Conservation (phyloP, 78 protist species). For the Dictyostelium capitatum region DNA sequence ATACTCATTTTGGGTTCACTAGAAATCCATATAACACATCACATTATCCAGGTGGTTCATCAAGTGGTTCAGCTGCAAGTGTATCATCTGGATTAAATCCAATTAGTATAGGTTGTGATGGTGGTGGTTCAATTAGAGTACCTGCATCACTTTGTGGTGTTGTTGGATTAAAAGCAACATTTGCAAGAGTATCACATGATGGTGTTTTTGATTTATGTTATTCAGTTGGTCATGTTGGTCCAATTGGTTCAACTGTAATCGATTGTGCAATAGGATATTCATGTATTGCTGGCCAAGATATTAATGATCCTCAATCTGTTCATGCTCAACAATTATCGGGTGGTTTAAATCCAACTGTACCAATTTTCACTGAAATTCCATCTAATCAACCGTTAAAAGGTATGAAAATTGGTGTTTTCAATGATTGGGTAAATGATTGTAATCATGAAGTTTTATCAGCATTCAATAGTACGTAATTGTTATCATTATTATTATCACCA, state of each 20-base stretch:
- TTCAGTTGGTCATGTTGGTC: slow-evolving; percentile 86
- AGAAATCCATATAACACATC: slow-evolving; percentile 79
- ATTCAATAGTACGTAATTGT: not conserved
- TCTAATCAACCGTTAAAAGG: slow-evolving; percentile 32
- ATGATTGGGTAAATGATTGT: slow-evolving; percentile 58
- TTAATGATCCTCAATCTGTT: slow-evolving; percentile 22
- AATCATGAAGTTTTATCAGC: not conserved
- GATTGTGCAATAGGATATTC: slow-evolving; percentile 70
- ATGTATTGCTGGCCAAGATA: slow-evolving; percentile 62
- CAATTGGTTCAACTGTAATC: slow-evolving; percentile 55
- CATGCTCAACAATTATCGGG: not conserved
- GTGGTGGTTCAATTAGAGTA: slow-evolving; percentile 87
- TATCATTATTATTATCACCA: too few relatives aligned
- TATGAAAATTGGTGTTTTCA: slow-evolving; percentile 59
- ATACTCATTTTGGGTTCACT: slow-evolving; percentile 74
- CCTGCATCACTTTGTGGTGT: slow-evolving; percentile 88
- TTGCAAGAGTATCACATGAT: slow-evolving; percentile 61
- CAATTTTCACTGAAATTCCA: slow-evolving; percentile 39
- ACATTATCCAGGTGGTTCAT: slow-evolving; percentile 87
- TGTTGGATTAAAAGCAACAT: slow-evolving; percentile 78
- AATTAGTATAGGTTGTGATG: slow-evolving; percentile 83
- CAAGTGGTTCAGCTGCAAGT: slow-evolving; percentile 74
- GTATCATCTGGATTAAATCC: slow-evolving; percentile 81
- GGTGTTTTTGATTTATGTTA: slow-evolving; percentile 75
- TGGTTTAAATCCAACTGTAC: not conserved